Base-by-base conservation (phyloP, 345 rosid genomes). In the Arabidopsis arenosa region DNA sequence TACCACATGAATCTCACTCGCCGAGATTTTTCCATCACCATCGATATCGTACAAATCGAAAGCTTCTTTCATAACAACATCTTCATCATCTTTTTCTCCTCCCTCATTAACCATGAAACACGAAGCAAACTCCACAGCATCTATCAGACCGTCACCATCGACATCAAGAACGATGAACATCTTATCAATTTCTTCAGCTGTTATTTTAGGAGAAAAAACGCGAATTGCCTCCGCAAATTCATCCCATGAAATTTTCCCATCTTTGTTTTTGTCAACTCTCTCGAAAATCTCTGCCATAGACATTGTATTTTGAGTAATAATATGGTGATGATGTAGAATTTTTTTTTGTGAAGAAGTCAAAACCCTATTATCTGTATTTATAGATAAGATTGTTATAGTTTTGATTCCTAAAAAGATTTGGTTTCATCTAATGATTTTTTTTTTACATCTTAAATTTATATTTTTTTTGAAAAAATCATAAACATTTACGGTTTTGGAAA, bases 221-320 rank as follows among this genome's bases (percentile, higher is more conserved):
- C 45, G 73, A 35, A 67, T 67, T 6, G 54, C 60, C 1, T 48
- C 26, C 0, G 79, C 33, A 13, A 75, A 75, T 33, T 75, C 73
- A 0, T 75, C 79, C 73, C 73, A 75, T 30, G 68, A 75, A 0
- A 67, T 39, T 49, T 75, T 75, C 1, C 79, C 73, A 51, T 75
- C 79, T 17, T 75, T 58, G 35, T 75, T 75, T 3, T 12, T 75
- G 35, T 75, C 79, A 0, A 75, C 37, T 15, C 33, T 39, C 3
- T 66, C 41, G 3, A 66, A 75, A 5, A 58, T 68, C 7, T 74
- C n/a, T 3, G 5, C 39, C 0, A 21, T 8, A 14, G 64, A 56
- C 78, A 74, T 72, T 2, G 3, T n/a, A 2, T 14, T 26, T 28
- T 72, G 47, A 36, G 6, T 35, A 56, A 7, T 21, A 18, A 28